A percentile compares a stretch with the other conserved stretches of the same genome.
Evolutionary conservation across 1,284 basidiomycete genomes (phyloP).

Genomic region (Pseudozyma sp.): DNA sequence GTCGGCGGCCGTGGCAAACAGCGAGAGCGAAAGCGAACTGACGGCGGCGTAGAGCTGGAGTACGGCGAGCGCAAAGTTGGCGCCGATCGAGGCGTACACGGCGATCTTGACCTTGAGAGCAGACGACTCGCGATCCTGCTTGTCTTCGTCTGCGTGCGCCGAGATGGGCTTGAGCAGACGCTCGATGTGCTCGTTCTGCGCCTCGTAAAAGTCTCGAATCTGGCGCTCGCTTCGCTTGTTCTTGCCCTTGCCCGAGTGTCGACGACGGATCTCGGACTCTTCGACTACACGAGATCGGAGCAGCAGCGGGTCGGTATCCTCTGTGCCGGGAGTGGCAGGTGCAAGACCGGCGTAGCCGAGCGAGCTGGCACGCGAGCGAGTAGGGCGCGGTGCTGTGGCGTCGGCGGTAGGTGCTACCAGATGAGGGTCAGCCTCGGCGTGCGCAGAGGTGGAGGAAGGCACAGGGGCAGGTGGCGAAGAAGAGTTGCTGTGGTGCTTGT

Average conservation of each 20-base stretch:
- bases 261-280: conserved; percentile 68
- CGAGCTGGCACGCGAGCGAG: conserved; percentile 43
- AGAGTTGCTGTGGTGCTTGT: conserved; percentile 31
- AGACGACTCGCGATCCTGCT: conserved; percentile 75
- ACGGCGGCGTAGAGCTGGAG: conserved; percentile 80
- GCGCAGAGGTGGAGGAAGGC: background rate
- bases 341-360: conserved; percentile 27
- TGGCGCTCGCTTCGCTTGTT: conserved; percentile 68
- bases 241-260: conserved; percentile 67
- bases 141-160: conserved; percentile 81
- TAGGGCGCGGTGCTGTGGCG: conserved; percentile 1
- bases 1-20: conserved; percentile 90
- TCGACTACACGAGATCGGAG: conserved; percentile 69
- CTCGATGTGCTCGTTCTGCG: conserved; percentile 87
- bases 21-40: conserved; percentile 83
- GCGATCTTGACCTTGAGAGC: conserved; percentile 78
- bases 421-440: background rate
- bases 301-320: conserved; percentile 70
- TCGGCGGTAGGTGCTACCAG: conserved; percentile 8
- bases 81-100: conserved; percentile 80
- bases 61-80: conserved; percentile 75
- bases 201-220: conserved; percentile 79
- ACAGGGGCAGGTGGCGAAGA: conserved; percentile 20
- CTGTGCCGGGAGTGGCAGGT: conserved; percentile 24
- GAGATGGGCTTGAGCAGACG: conserved; percentile 89